phyloP scores from a whole-genome alignment of 2,329 filamentous ascomycete species.

The Colletotrichum simmondsii region DNA sequence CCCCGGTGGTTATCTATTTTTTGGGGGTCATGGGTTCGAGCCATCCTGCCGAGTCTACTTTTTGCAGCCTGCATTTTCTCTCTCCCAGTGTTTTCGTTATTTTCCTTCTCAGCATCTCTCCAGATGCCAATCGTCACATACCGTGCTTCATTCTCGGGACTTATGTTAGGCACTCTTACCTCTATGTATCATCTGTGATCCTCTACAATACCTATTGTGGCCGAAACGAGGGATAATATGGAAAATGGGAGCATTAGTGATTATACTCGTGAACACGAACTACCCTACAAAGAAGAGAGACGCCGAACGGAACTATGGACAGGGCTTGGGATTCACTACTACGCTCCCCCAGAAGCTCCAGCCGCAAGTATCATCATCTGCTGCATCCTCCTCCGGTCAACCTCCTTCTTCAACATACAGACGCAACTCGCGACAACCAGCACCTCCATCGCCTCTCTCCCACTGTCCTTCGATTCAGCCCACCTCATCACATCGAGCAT shows the following conservation, averaged over 20 bases:
- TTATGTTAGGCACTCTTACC: neutral
- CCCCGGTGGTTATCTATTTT: too few species aligned
- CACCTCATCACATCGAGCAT: constrained; percentile 53
- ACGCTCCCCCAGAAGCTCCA: constrained; percentile 37
- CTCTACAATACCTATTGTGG: neutral
- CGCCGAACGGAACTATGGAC: neutral
- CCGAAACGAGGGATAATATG: too few species aligned
- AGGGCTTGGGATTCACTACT: neutral
- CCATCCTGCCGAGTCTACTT: too few species aligned
- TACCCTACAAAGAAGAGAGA: neutral
- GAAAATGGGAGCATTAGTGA: neutral
- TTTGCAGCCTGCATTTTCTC: too few species aligned
- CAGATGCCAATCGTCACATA: too few species aligned
- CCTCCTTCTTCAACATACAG: constrained; percentile 73
- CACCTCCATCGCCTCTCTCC: constrained; percentile 55
- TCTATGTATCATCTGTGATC: neutral
- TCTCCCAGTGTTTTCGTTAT: too few species aligned
- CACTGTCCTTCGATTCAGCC: constrained; percentile 45
- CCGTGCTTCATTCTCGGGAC: too few species aligned
- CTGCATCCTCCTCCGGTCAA: constrained; percentile 64
- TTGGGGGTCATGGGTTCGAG: too few species aligned
- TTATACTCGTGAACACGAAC: neutral
- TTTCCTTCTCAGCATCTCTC: too few species aligned
- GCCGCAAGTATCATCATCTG: constrained; percentile 59
- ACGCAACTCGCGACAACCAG: constrained; percentile 67